A percentile compares a stretch with the other conserved stretches of the same genome.
These are phyloP conservation scores for Colletotrichum filicis DNA, from an alignment of 2,329 filamentous ascomycete genomes.

Conservation along the genomic window DNA sequence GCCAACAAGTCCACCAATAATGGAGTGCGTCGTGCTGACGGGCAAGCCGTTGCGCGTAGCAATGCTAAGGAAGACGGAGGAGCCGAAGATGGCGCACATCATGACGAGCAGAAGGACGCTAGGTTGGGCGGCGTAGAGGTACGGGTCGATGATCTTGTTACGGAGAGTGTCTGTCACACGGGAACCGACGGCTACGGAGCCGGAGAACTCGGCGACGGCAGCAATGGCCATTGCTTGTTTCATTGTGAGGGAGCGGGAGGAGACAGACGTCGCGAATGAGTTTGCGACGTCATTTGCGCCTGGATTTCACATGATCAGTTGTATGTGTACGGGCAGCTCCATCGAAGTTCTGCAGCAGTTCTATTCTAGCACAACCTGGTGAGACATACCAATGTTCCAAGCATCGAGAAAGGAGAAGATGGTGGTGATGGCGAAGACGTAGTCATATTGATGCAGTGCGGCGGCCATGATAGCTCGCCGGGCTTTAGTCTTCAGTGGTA, in stretches of 20 bases:
- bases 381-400: slow-evolving; percentile 76
- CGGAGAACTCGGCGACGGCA: slow-evolving; percentile 55
- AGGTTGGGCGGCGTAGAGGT: slow-evolving; percentile 55
- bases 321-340: slow-evolving; percentile 65
- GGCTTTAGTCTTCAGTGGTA: not conserved
- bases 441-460: slow-evolving; percentile 65
- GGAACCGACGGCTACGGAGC: slow-evolving; percentile 51
- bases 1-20: slow-evolving; percentile 55
- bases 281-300: slow-evolving; percentile 63
- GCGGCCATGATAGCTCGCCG: slow-evolving; percentile 42
- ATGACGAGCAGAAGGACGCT: slow-evolving; percentile 63
- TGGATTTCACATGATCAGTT: slow-evolving; percentile 30
- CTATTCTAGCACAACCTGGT: slow-evolving; percentile 55
- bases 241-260: slow-evolving; percentile 57
- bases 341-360: slow-evolving; percentile 45
- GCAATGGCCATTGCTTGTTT: slow-evolving; percentile 58
- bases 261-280: slow-evolving; percentile 58
- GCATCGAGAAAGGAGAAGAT: slow-evolving; percentile 75
- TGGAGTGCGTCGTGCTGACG: slow-evolving; percentile 65
- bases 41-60: slow-evolving; percentile 63
- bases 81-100: slow-evolving; percentile 63
- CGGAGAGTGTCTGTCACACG: slow-evolving; percentile 57
- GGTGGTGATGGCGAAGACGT: slow-evolving; percentile 71
- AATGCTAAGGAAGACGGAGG: slow-evolving; percentile 62
- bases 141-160: slow-evolving; percentile 56